A percentile compares a stretch with the other conserved stretches of the same genome.
Conservation (phyloP, 352 stramenopile genomes). For the Pythium periplocum region DNA sequence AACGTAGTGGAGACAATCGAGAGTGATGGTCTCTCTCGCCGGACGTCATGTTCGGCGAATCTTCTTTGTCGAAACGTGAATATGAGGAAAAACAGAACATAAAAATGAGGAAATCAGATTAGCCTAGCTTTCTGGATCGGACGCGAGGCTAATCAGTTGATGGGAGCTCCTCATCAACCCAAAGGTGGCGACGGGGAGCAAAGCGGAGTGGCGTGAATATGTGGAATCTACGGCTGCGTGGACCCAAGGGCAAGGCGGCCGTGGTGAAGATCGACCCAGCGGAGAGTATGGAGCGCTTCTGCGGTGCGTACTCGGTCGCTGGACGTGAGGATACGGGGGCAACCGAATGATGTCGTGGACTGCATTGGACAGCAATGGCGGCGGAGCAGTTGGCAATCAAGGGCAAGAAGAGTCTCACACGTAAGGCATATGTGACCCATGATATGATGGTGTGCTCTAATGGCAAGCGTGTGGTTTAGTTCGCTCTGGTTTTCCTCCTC, state of each 20-base stretch:
- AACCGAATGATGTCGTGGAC: too few species aligned
- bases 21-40: too few species aligned
- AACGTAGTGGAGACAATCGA: too few species aligned
- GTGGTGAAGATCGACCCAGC: conserved; percentile 45
- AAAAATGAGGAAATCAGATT: too few species aligned
- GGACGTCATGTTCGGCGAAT: too few species aligned
- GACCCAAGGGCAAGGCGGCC: conserved; percentile 47
- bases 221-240: conserved; percentile 67
- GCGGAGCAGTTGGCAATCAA: conserved; percentile 37
- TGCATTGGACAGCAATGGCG: conserved; percentile 27
- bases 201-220: conserved; percentile 10
- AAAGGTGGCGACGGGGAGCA: not conserved
- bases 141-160: too few species aligned
- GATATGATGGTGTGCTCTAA: not conserved
- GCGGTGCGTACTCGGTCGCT: conserved; percentile 25
- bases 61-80: too few species aligned
- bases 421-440: conserved; percentile 21
- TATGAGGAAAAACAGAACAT: too few species aligned
- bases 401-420: conserved; percentile 31
- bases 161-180: too few species aligned
- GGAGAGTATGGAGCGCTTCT: conserved; percentile 34
- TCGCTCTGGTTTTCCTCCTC: conserved; percentile 62
- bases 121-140: too few species aligned
- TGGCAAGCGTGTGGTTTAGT: conserved; percentile 25
- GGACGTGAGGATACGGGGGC: too few species aligned